Evolutionary conservation across 1,284 basidiomycete species (phyloP), one percentile per base, ranked within the genome.

Genomic region (Rhodotorula sp.): DNA sequence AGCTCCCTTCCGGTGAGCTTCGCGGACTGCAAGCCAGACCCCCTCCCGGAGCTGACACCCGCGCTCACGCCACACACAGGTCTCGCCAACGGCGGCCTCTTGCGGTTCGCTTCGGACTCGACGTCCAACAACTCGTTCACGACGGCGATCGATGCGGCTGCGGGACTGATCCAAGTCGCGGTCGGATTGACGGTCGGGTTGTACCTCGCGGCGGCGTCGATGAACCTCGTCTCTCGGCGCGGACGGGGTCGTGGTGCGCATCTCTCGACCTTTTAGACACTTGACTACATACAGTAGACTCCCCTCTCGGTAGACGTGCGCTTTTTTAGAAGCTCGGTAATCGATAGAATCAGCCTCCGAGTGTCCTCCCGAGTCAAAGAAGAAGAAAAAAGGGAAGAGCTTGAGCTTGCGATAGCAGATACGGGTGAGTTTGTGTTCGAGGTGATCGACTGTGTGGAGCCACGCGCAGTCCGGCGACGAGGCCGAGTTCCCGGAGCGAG

Each of bases 1-100:
- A 95, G 82, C 86, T 95, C 0, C 93, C 92, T 0, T 90, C 89
- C 12, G 92, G 91, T 62, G 26, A 43, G 59, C 60, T 23, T 56
- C n/a, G n/a, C n/a, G n/a, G n/a, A n/a, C n/a, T n/a, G n/a, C n/a
- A n/a, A n/a, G n/a, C n/a, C n/a, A n/a, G n/a, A n/a, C n/a, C n/a
- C n/a, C n/a, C n/a, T n/a, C n/a, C n/a, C n/a, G n/a, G n/a, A 14
- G 29, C 18, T 43, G 46, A 15, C 6, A 15, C 43, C 18, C 26
- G 7, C 1, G 14, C 57, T 2, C 5, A 16, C 47, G 6, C 21
- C 21, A 2, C 31, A 3, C 34, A 43, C 54, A 62, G 65, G 67
- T 64, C 85, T 94, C 23, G 88, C 89, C 6, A 90, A 88, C 68
- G 90, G 90, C 58, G 91, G 92, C 47, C 85, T 95, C 26, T 85